Base-by-base conservation (phyloP, 164 flowering plant species). In the Santalum album region DNA sequence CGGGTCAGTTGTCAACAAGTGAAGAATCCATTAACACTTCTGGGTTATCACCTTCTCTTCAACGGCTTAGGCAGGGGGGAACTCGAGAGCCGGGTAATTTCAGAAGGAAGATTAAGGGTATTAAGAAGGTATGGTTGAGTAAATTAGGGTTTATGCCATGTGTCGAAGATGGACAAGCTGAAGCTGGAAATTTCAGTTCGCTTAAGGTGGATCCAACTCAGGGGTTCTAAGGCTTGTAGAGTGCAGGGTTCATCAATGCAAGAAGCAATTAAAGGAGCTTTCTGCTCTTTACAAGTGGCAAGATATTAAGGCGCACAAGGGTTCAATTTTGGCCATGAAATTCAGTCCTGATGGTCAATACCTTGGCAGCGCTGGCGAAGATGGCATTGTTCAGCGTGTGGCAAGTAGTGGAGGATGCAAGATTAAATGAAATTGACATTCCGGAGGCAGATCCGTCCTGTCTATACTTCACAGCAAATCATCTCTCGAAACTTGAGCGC, bases 351-450 rank as follows among this genome's bases (percentile, higher is more conserved):
- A 92, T 74, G 97, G 97, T 19, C 72, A 75, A 61, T 85, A 73
- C 61, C 68, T 92, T 53, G 97, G 96, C 12, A 89, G 81, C 63
- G 99, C 85, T 6, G 96, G 99, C 23, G 92, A 84, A 66, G 99
- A 92, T 71, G 71, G 83, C 25, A 44, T 92, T 56, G 88, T 92
- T 26, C 74, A n/a, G 90, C 20, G 53, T 87, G 12, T 92, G 99
- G 99, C 75, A 75, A 61, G 91, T 92, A 46, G 62, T 81, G 56
- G 92, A 84, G 63, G 78, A 74, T 49, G 80, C 77, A 38, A 75
- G 92, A 58, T 75, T 78, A 17, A 70, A 64, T 51, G 81, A 72
- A 22, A 38, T 47, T 45, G 83, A 81, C 56, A 65, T 75, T 45
- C 82, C 79, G 4, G 83, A 76, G 54, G 51, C 68, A 15, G 97